Conservation (phyloP, 1,139 yeast genomes). For the Zygoascus hellenicus region DNA sequence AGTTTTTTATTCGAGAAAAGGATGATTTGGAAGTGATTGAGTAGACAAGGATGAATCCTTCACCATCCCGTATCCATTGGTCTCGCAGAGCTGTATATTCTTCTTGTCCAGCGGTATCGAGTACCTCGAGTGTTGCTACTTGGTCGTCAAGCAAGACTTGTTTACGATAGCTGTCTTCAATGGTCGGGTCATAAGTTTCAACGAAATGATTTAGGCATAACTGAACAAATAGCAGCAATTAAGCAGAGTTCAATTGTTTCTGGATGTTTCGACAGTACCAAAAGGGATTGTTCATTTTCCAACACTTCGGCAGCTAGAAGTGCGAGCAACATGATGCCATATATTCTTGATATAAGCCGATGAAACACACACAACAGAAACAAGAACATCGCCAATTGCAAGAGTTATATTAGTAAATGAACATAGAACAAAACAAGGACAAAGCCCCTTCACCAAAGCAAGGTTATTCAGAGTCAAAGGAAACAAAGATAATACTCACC, state of each 20-base stretch:
- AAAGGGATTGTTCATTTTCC: too few species aligned
- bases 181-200: constrained; percentile 96
- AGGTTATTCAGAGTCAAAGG: too few species aligned
- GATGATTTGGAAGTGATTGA: constrained; percentile 86
- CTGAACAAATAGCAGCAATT: background rate
- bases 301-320: too few species aligned
- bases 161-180: constrained; percentile 92
- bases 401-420: too few species aligned
- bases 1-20: constrained; percentile 70
- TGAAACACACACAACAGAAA: background rate
- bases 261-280: too few species aligned
- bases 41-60: constrained; percentile 83
- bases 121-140: constrained; percentile 83
- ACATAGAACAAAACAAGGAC: too few species aligned
- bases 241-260: too few species aligned
- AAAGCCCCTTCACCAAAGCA: too few species aligned
- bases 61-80: constrained; percentile 87
- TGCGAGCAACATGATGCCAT: too few species aligned
- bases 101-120: constrained; percentile 98
- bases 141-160: constrained; percentile 90
- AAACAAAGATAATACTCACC: constrained; percentile 21
- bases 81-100: constrained; percentile 96
- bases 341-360: too few species aligned
- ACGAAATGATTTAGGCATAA: constrained; percentile 63
- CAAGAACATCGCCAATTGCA: background rate